Percentiles rank a stretch among this genome's conserved stretches.
Conservation (phyloP, 805 yeast genomes). For the Teunomyces atbi region DNA sequence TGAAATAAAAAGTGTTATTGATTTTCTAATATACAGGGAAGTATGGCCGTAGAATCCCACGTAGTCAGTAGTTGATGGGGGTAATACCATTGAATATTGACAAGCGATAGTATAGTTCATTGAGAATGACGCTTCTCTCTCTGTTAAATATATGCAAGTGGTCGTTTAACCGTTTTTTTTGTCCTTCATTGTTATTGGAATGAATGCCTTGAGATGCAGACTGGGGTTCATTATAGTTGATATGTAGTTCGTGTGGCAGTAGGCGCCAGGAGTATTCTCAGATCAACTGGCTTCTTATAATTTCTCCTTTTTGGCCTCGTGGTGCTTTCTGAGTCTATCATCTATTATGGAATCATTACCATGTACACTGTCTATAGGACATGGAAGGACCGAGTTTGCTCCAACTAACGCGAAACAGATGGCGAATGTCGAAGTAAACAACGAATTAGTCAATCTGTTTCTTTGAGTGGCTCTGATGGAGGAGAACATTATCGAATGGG, state of each 20-base stretch:
- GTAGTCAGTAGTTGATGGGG: background rate
- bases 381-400: slow-evolving; percentile 51
- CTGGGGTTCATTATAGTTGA: background rate
- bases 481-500: slow-evolving; percentile 36
- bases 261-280: background rate
- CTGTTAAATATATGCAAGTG: slow-evolving; percentile 1
- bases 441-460: slow-evolving; percentile 56
- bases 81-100: background rate
- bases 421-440: slow-evolving; percentile 73
- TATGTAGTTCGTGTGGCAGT: background rate
- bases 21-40: slow-evolving; percentile 3
- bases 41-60: background rate
- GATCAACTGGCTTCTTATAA: background rate
- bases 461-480: slow-evolving; percentile 55
- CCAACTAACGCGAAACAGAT: slow-evolving; percentile 58
- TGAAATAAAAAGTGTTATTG: background rate
- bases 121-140: background rate
- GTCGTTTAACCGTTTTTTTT: background rate
- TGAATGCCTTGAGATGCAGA: background rate
- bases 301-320: slow-evolving; percentile 7
- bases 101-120: background rate
- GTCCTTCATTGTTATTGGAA: background rate
- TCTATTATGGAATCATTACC: slow-evolving; percentile 42
- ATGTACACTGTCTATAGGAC: slow-evolving; percentile 42
- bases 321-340: slow-evolving; percentile 22